Base-by-base conservation (phyloP, 1,284 basidiomycete species). In the Ustilago tritici region DNA sequence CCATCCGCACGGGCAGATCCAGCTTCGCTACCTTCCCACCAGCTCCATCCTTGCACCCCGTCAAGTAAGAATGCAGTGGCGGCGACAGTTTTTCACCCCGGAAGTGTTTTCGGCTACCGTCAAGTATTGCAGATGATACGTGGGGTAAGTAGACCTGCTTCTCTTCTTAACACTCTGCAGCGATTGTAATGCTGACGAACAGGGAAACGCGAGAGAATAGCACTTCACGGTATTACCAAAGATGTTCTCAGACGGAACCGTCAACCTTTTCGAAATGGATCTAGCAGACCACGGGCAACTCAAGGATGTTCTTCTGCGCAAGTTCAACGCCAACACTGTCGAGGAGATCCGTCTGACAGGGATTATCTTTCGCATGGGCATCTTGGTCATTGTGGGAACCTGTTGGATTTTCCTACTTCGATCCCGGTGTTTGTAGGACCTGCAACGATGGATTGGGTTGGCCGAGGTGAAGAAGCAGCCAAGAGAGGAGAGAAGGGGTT, bases 361-460 rank as follows among this genome's bases (percentile, higher is more conserved):
- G 28, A 64, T 73, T 57, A 68, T 73, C 14, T 40, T n/a, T 60
- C 56, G n/a, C 65, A 73, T 17, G 64, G 53, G 12, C 70, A 65
- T 32, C 31, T 68, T 31, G 70, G 68, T 52, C 70, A 73, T 17
- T 73, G 68, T 43, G 65, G 70, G n/a, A 65, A 61, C n/a, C 52
- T 64, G 36, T 15, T 63, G 55, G 56, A 64, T 35, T 63, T 61
- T 35, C 65, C 61, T 5, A 35, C 65, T 15, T 57, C 56, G 9
- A n/a, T 68, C 1, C 70, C 70, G 0, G 60, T 63, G 6, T 72
- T 53, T 49, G 60, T 67, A 2, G 70, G 70, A 3, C 50, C 47
- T 4, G 64, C 56, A 5, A 59, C 70, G 11, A 49, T 67, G 54
- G 60, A 61, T 7, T 72, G 70, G 70, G 23, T 71, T 34, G 63